Evolutionary conservation across 805 yeast species (phyloP).

Genomic region (Clavispora santaluciae): DNA sequence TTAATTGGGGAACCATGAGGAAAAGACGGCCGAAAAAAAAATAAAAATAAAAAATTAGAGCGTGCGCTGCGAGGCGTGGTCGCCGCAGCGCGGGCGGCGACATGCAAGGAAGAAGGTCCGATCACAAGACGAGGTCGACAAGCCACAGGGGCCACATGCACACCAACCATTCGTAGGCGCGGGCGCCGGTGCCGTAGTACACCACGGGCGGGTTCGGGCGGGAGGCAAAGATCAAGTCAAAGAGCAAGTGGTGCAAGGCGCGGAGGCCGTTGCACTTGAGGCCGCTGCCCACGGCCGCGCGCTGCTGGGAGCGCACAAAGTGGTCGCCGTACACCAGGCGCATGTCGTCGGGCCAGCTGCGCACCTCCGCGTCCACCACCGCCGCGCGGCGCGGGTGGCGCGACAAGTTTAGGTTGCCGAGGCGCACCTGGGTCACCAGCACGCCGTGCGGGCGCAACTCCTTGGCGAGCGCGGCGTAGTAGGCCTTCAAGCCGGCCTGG

Average conservation of each 20-base stretch:
- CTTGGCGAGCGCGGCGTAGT: constrained; percentile 31
- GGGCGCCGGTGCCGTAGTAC: constrained; percentile 41
- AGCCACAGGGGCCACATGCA: constrained; percentile 28
- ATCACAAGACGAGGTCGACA: constrained; percentile 12
- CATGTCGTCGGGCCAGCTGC: constrained; percentile 35
- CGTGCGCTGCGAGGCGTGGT: too few species aligned
- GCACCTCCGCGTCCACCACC: constrained; percentile 32
- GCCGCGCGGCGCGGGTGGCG: constrained; percentile 19
- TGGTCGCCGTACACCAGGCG: constrained; percentile 27
- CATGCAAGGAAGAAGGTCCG: not conserved
- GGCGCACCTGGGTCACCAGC: constrained; percentile 34
- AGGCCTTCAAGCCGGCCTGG: constrained; percentile 38
- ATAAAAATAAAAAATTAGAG: too few species aligned
- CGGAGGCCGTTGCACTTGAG: constrained; percentile 18
- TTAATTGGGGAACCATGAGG: too few species aligned
- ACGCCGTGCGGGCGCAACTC: constrained; percentile 33
- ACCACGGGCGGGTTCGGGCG: constrained; percentile 25
- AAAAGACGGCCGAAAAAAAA: too few species aligned
- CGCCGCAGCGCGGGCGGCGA: too few species aligned
- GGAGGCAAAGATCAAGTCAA: constrained; percentile 30
- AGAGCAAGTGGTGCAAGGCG: constrained; percentile 35
- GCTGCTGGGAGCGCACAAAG: constrained; percentile 28
- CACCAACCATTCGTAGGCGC: constrained; percentile 27
- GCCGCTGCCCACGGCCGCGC: constrained; percentile 30
- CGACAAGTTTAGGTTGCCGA: constrained; percentile 37